Conservation (phyloP, 2,329 filamentous ascomycete genomes). For the Ampelomyces quisqualis region DNA sequence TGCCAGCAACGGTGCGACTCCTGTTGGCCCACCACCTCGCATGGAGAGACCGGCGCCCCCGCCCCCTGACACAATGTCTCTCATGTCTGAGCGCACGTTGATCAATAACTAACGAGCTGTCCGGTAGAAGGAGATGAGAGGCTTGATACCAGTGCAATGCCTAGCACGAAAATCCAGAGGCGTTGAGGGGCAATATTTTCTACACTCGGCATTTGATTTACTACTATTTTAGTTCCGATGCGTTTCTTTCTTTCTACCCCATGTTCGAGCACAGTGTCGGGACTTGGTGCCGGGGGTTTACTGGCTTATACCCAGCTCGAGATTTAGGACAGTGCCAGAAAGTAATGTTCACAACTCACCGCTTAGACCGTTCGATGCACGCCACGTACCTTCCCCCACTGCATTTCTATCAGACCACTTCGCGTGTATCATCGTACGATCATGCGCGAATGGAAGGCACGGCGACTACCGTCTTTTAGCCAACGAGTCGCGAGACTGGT, state of each 20-base stretch:
- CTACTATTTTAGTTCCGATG: constrained; percentile 42
- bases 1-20: constrained; percentile 32
- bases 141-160: constrained; percentile 45
- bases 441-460: too few relatives aligned
- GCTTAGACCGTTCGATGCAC: constrained; percentile 7
- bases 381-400: not conserved
- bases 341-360: constrained; percentile 25
- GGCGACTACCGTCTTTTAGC: not conserved
- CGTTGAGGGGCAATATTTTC: constrained; percentile 25
- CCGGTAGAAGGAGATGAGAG: constrained; percentile 13
- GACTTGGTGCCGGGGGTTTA: constrained; percentile 10
- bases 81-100: constrained; percentile 16
- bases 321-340: constrained; percentile 29
- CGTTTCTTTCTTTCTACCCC: constrained; percentile 32
- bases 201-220: constrained; percentile 33
- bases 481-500: too few relatives aligned
- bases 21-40: constrained; percentile 20
- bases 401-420: not conserved
- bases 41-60: constrained; percentile 24
- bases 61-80: constrained; percentile 29
- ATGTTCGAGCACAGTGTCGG: constrained; percentile 34
- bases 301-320: constrained; percentile 23
- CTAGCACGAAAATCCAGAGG: constrained; percentile 30
- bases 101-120: constrained; percentile 1
- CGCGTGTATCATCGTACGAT: not conserved